Evolutionary conservation across 2,329 filamentous ascomycete species (phyloP).

Genomic region (Phoma herbarum): DNA sequence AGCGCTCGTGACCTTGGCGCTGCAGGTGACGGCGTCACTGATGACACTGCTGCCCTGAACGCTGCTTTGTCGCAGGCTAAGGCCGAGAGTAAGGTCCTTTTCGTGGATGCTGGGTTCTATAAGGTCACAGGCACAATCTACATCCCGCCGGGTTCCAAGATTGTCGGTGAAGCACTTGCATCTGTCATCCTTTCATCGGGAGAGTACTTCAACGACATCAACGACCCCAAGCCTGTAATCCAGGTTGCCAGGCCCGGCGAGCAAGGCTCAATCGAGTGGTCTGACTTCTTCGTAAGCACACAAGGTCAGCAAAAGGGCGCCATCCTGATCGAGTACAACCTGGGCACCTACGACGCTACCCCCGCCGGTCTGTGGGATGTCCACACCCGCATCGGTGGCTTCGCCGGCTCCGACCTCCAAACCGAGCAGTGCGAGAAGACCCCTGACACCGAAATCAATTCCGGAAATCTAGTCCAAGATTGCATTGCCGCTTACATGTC

Average conservation of each 20-base stretch:
- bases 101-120: constrained; percentile 67
- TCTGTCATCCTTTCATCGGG: constrained; percentile 83
- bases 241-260: constrained; percentile 73
- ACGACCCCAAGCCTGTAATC: constrained; percentile 69
- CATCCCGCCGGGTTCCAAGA: constrained; percentile 74
- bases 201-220: constrained; percentile 56
- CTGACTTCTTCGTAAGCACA: constrained; percentile 75
- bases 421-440: constrained; percentile 80
- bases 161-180: constrained; percentile 86
- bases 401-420: constrained; percentile 79
- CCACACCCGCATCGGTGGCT: constrained; percentile 83
- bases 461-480: constrained; percentile 60
- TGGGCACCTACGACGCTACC: constrained; percentile 62
- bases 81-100: constrained; percentile 62
- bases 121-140: constrained; percentile 63
- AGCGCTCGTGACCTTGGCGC: constrained; percentile 59
- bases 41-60: constrained; percentile 84
- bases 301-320: constrained; percentile 73
- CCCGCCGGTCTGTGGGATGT: constrained; percentile 85
- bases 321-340: constrained; percentile 76
- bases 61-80: constrained; percentile 71
- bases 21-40: constrained; percentile 82
- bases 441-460: constrained; percentile 65
- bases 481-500: constrained; percentile 76
- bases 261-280: constrained; percentile 72